Percentiles rank a stretch among this genome's conserved stretches.
phyloP scores from a whole-genome alignment of 1,284 basidiomycete species.

The Trichosporon ovoides region DNA sequence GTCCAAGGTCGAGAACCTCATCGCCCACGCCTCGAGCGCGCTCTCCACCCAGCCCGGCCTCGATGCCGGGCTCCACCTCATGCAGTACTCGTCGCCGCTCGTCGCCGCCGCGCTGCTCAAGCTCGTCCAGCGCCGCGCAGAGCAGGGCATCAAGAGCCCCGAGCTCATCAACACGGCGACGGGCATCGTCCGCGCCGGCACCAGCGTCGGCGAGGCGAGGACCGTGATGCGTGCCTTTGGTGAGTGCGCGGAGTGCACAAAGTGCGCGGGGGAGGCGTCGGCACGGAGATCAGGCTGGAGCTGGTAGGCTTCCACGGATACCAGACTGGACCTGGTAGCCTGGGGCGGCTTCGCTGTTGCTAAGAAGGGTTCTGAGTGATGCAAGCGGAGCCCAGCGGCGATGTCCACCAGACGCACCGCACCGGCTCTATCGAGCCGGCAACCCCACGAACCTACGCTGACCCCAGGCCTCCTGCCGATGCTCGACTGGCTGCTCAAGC shows the following conservation, averaged over 20 bases:
- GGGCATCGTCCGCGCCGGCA: slow-evolving; percentile 33
- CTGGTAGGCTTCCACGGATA: too few species aligned
- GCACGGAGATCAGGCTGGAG: too few species aligned
- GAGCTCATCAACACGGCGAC: slow-evolving; percentile 29
- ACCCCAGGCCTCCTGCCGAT: slow-evolving; percentile 38
- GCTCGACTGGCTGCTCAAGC: slow-evolving; percentile 33
- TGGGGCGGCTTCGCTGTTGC: too few species aligned
- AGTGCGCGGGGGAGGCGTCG: too few species aligned
- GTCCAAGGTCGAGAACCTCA: slow-evolving; percentile 15
- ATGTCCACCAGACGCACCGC: not conserved
- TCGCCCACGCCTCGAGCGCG: slow-evolving; percentile 31
- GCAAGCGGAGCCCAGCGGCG: not conserved
- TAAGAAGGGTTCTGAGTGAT: not conserved
- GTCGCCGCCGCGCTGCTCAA: slow-evolving; percentile 36
- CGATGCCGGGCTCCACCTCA: slow-evolving; percentile 43
- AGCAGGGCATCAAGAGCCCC: slow-evolving; percentile 15
- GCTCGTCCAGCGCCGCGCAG: slow-evolving; percentile 28
- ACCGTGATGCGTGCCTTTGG: slow-evolving; percentile 45
- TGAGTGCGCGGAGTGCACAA: slow-evolving; percentile 30
- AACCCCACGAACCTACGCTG: not conserved
- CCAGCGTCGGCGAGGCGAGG: slow-evolving; percentile 39
- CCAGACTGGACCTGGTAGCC: too few species aligned
- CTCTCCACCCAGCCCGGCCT: slow-evolving; percentile 39
- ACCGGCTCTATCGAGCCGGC: not conserved
- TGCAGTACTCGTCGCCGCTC: slow-evolving; percentile 42